Evolutionary conservation across 2,329 filamentous ascomycete genomes (phyloP).

Genomic region (Epichloe baconii): DNA sequence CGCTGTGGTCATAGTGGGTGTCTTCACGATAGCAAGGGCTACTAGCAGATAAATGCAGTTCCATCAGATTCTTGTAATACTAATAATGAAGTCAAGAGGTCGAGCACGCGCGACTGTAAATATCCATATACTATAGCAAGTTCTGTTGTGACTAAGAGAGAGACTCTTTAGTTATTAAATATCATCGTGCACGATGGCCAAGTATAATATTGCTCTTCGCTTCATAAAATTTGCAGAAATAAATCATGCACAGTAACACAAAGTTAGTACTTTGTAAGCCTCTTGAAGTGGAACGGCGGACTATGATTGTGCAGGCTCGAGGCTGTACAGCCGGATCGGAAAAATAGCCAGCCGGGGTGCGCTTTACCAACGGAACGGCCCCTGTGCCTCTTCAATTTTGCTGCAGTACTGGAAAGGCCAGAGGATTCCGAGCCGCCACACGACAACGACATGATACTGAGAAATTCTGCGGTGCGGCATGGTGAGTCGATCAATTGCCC

Average conservation of each 20-base stretch:
- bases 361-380: neutral
- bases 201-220: too few relatives aligned
- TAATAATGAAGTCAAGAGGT: constrained; percentile 27
- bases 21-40: constrained; percentile 74
- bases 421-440: neutral
- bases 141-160: constrained; percentile 8
- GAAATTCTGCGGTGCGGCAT: constrained; percentile 40
- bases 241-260: too few relatives aligned
- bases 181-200: neutral
- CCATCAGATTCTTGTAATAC: constrained; percentile 8
- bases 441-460: constrained; percentile 37
- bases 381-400: constrained; percentile 1
- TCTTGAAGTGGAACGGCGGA: neutral
- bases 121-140: constrained; percentile 13
- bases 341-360: constrained; percentile 7
- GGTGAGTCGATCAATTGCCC: constrained; percentile 27
- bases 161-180: neutral
- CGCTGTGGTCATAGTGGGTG: constrained; percentile 83
- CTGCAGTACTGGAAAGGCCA: neutral
- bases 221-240: too few relatives aligned
- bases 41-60: constrained; percentile 33
- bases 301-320: neutral
- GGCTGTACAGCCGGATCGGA: constrained; percentile 2
- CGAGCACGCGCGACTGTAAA: constrained; percentile 17
- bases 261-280: neutral